Evolutionary conservation across 805 yeast species (phyloP).

Genomic region (Ogataea minuta): DNA sequence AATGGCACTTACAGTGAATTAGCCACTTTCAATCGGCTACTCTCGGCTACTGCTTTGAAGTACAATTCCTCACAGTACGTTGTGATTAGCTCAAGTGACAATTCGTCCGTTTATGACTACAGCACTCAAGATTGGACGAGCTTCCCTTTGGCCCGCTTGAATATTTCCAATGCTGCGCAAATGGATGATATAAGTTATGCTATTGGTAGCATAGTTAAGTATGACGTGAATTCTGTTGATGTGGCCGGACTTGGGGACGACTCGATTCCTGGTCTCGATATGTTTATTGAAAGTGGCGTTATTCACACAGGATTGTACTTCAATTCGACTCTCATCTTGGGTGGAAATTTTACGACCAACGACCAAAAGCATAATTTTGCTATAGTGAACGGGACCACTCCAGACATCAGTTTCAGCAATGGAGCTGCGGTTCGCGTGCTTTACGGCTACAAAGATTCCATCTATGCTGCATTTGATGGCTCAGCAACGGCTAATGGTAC

Average conservation of each 20-base stretch:
- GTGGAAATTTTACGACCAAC: conserved; percentile 49
- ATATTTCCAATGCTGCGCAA: conserved; percentile 28
- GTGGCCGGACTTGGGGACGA: conserved; percentile 9
- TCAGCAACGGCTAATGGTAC: conserved; percentile 25
- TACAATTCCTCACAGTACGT: conserved; percentile 41
- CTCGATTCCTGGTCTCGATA: background rate
- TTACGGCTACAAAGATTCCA: conserved; percentile 36
- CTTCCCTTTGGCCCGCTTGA: conserved; percentile 31
- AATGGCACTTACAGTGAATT: conserved; percentile 36
- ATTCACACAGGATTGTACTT: conserved; percentile 39
- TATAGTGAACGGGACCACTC: conserved; percentile 19
- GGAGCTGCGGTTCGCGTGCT: conserved; percentile 27
- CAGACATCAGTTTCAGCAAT: conserved; percentile 20
- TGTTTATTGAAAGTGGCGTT: conserved; percentile 12
- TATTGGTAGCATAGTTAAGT: conserved; percentile 22
- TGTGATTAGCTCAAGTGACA: conserved; percentile 35
- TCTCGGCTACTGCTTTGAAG: conserved; percentile 25
- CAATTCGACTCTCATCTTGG: conserved; percentile 49
- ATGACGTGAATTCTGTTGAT: conserved; percentile 20
- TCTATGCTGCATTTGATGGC: conserved; percentile 49
- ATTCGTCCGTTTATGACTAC: conserved; percentile 13
- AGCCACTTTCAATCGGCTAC: conserved; percentile 36
- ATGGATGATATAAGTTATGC: conserved; percentile 17
- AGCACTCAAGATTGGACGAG: conserved; percentile 37
- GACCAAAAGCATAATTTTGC: conserved; percentile 21